Percentiles rank a stretch among this genome's conserved stretches.
Conservation (phyloP, 2,329 filamentous ascomycete species). For the Fusarium camptoceras region DNA sequence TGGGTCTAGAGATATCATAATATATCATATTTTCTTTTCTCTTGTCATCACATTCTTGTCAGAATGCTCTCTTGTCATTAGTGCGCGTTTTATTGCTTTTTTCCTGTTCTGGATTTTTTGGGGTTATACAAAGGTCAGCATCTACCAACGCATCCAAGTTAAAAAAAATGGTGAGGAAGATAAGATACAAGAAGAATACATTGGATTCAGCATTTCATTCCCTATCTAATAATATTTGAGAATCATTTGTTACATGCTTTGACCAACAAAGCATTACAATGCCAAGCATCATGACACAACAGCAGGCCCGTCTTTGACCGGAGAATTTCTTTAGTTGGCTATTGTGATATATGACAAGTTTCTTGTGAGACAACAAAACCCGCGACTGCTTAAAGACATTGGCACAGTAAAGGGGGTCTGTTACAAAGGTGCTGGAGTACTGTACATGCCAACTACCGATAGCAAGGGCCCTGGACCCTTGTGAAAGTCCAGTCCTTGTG, state of each 20-base stretch:
- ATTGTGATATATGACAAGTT: slow-evolving; percentile 28
- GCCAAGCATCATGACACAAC: background rate
- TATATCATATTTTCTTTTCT: slow-evolving; percentile 14
- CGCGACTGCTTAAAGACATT: background rate
- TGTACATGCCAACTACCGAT: slow-evolving; percentile 17
- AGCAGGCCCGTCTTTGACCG: background rate
- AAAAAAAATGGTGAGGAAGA: slow-evolving; percentile 7
- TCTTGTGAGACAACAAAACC: background rate
- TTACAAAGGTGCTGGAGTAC: slow-evolving; percentile 1
- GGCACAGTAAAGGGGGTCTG: background rate
- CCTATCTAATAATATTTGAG: background rate
- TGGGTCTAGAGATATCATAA: slow-evolving; percentile 8
- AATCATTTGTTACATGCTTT: no score
- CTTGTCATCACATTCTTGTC: background rate
- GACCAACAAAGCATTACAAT: background rate
- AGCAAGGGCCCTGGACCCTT: slow-evolving; percentile 10
- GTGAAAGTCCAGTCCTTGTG: slow-evolving; percentile 11
- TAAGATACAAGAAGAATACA: background rate
- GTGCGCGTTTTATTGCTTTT: slow-evolving; percentile 12
- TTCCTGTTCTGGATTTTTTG: background rate
- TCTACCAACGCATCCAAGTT: slow-evolving; percentile 14
- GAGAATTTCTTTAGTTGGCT: slow-evolving; percentile 1
- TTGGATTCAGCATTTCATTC: background rate
- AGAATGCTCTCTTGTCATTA: slow-evolving; percentile 5
- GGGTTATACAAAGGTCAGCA: slow-evolving; percentile 33